Evolutionary conservation across 768 basidiomycete species (phyloP), one percentile per base, ranked within the genome.

Genomic region (Kwoniella shandongensis): DNA sequence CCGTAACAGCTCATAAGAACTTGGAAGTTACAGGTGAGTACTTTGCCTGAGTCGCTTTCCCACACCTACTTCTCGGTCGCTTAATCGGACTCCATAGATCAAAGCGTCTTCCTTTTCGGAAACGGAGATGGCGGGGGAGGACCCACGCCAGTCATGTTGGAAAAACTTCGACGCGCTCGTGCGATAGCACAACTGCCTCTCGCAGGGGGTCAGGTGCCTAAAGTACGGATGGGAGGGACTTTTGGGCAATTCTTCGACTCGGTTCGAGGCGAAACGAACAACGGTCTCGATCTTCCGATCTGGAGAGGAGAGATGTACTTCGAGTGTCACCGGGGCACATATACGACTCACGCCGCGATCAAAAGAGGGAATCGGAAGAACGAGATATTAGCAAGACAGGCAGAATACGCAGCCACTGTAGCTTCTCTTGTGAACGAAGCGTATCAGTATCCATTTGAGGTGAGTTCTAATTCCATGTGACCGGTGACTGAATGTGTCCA

Each of bases 281-380:
- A 72, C 44, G 96, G 92, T 0, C 82, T 78, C 61, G 84, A 75
- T 42, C 78, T 99, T 45, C 94, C 94, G 1, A 90, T 89, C 61
- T 99, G 96, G 38, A 32, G 83, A 57, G 91, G 89, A n/a, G 90
- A 91, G 70, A 69, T 91, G 51, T 91, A 91, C 71, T 85, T 91
- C 27, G 91, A 93, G 81, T 87, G 90, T 17, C 68, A 72, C 51
- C 59, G 74, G 18, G 69, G 66, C 4, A 97, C 93, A 0, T 97
- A 94, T 74, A 98, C 93, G 0, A 90, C 90, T 1, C 94, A 98
- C 76, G 90, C 89, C 81, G 88, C 88, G 1, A 96, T 96, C 80
- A 98, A 99, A 82, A 93, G 88, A 73, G 91, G 92, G 5, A 99
- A 99, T 75, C 81, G 96, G 42, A 91, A 97, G 74, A 86, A 88